A percentile compares a stretch with the other conserved stretches of the same genome.
phyloP scores from a whole-genome alignment of 2,329 filamentous ascomycete species.

The Aspergillus fischeri region DNA sequence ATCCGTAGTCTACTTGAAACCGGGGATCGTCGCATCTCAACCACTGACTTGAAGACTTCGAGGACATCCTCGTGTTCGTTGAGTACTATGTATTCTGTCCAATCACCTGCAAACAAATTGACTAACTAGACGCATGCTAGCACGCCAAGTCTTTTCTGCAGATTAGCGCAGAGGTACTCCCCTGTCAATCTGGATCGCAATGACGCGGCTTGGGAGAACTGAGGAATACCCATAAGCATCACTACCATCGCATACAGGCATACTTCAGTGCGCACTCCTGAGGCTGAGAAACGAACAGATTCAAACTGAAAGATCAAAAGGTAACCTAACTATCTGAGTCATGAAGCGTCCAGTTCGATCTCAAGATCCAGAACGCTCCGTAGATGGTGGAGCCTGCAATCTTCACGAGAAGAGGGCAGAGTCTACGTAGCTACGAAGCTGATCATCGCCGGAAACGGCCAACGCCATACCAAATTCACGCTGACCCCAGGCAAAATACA shows the following conservation, averaged over 20 bases:
- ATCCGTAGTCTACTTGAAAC: neutral
- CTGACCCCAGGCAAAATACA: conserved; percentile 1
- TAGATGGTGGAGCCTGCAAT: conserved; percentile 6
- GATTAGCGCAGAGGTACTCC: neutral
- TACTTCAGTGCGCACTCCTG: no score
- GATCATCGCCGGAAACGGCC: conserved; percentile 7
- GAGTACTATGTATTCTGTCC: neutral
- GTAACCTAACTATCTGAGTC: neutral
- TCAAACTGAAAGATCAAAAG: neutral
- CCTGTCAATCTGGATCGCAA: neutral
- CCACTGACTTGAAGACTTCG: no score
- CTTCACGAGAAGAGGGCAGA: neutral
- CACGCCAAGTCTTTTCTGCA: conserved; percentile 3
- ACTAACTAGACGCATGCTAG: neutral
- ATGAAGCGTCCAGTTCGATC: neutral
- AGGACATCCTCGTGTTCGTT: neutral
- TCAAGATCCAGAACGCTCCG: neutral
- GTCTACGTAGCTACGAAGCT: neutral
- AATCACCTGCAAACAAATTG: neutral
- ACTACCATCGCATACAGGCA: neutral
- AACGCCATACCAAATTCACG: neutral
- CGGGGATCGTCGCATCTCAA: neutral
- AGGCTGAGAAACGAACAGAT: neutral
- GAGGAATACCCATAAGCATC: neutral
- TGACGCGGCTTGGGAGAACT: conserved; percentile 9